phyloP scores from a whole-genome alignment of 1,284 basidiomycete species.

The Takashimella koratensis region DNA sequence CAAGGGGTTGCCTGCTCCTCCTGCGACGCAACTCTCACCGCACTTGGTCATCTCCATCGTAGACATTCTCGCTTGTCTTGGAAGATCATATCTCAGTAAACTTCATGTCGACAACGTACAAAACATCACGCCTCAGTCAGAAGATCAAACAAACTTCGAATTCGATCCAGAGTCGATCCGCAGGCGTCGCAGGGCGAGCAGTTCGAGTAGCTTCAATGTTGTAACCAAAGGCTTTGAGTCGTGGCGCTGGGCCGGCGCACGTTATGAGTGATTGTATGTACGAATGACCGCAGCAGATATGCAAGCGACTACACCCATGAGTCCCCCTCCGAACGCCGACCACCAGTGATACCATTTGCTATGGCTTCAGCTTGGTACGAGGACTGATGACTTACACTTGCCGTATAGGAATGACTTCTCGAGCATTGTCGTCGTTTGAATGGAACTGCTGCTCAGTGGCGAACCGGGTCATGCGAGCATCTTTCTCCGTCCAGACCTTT shows the following conservation, averaged over 20 bases:
- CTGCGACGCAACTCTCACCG: conserved; percentile 27
- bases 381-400: conserved; percentile 31
- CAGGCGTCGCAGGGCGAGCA: conserved; percentile 21
- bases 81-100: conserved; percentile 14
- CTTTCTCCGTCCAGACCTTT: conserved; percentile 78
- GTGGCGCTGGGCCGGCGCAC: conserved; percentile 28
- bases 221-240: conserved; percentile 19
- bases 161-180: conserved; percentile 23
- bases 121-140: neutral
- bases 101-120: neutral
- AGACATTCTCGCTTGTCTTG: conserved; percentile 33
- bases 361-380: conserved; percentile 7
- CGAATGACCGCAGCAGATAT: neutral
- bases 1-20: conserved; percentile 23
- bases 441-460: conserved; percentile 42
- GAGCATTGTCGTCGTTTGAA: conserved; percentile 8
- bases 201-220: conserved; percentile 14
- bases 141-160: conserved; percentile 6
- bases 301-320: conserved; percentile 3
- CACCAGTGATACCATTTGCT: conserved; percentile 37
- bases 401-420: conserved; percentile 25
- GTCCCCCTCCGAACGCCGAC: conserved; percentile 32
- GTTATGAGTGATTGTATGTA: neutral
- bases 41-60: conserved; percentile 38
- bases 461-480: conserved; percentile 65